Evolutionary conservation across 352 stramenopile species (phyloP).

Genomic region (Phytophthora constricta): DNA sequence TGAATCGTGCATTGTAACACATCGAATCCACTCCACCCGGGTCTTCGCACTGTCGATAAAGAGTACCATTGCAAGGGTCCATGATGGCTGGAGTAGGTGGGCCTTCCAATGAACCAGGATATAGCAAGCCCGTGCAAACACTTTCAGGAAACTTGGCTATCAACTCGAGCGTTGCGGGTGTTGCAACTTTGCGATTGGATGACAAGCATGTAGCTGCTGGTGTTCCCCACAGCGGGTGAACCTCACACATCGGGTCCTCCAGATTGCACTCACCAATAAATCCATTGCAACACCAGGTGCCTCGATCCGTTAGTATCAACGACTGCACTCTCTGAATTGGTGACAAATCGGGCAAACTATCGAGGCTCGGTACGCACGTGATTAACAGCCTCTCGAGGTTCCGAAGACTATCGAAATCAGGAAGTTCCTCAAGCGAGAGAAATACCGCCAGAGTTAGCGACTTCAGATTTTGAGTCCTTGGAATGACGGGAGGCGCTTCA

Average conservation of each 20-base stretch:
- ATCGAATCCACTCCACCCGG: constrained; percentile 25
- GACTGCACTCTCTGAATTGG: constrained; percentile 25
- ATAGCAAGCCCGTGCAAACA: constrained; percentile 28
- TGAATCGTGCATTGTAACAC: constrained; percentile 46
- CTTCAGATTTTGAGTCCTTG: constrained; percentile 43
- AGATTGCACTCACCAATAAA: constrained; percentile 35
- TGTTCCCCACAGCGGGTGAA: constrained; percentile 28
- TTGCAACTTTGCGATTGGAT: constrained; percentile 9
- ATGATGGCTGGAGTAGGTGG: constrained; percentile 24
- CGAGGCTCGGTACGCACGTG: constrained; percentile 11
- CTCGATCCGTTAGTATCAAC: constrained; percentile 22
- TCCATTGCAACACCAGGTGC: constrained; percentile 41
- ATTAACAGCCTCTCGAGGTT: constrained; percentile 36
- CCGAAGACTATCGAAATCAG: constrained; percentile 20
- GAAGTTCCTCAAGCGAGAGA: constrained; percentile 18
- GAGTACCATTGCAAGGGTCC: constrained; percentile 43
- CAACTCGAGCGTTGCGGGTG: constrained; percentile 20
- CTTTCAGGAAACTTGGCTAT: constrained; percentile 27
- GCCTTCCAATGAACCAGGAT: constrained; percentile 17
- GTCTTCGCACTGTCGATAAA: constrained; percentile 44
- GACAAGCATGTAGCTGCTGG: constrained; percentile 25
- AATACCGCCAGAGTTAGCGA: constrained; percentile 34
- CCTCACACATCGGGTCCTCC: constrained; percentile 23
- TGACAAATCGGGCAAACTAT: constrained; percentile 31
- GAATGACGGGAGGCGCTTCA: constrained; percentile 37